A percentile compares a stretch with the other conserved stretches of the same genome.
phyloP scores from a whole-genome alignment of 75 land plant species.

The Selaginella moellendorffii region DNA sequence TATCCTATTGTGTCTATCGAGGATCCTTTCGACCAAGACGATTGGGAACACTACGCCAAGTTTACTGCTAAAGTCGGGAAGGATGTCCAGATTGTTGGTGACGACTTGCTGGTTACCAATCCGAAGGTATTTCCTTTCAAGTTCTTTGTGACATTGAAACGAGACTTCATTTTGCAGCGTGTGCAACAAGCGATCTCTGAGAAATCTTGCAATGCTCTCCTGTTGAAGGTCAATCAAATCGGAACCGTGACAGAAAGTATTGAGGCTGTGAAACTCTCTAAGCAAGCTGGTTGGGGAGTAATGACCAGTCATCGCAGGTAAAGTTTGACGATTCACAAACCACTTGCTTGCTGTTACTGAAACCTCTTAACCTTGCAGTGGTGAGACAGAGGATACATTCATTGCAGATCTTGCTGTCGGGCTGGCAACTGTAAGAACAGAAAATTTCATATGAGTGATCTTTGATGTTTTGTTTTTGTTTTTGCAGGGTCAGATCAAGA shows the following conservation, averaged over 20 bases:
- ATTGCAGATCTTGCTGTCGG: conserved; percentile 98
- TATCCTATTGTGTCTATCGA: conserved; percentile 95
- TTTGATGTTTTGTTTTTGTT: conserved; percentile 4
- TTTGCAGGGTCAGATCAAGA: conserved; percentile 93
- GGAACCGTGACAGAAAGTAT: conserved; percentile 98
- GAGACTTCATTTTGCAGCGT: conserved; percentile 30
- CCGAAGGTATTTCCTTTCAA: conserved; percentile 47
- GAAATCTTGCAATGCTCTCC: conserved; percentile 91
- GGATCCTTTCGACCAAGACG: conserved; percentile 99
- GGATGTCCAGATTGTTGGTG: conserved; percentile 91
- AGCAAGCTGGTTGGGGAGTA: conserved; percentile 96
- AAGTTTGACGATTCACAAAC: neutral
- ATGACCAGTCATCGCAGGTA: conserved; percentile 98
- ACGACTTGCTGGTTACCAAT: conserved; percentile 92
- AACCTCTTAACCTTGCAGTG: conserved; percentile 30
- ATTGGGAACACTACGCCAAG: conserved; percentile 83
- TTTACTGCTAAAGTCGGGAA: conserved; percentile 58
- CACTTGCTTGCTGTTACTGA: neutral
- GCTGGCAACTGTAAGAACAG: conserved; percentile 79
- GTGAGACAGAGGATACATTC: conserved; percentile 98
- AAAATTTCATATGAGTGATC: no score
- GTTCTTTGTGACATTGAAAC: neutral
- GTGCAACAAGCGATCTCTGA: conserved; percentile 80
- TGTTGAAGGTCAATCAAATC: conserved; percentile 96
- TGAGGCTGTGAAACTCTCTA: conserved; percentile 96